Evolutionary conservation across 169 alveolate species (phyloP), one percentile per base, ranked within the genome.

Genomic region (Plasmodium malariae): DNA sequence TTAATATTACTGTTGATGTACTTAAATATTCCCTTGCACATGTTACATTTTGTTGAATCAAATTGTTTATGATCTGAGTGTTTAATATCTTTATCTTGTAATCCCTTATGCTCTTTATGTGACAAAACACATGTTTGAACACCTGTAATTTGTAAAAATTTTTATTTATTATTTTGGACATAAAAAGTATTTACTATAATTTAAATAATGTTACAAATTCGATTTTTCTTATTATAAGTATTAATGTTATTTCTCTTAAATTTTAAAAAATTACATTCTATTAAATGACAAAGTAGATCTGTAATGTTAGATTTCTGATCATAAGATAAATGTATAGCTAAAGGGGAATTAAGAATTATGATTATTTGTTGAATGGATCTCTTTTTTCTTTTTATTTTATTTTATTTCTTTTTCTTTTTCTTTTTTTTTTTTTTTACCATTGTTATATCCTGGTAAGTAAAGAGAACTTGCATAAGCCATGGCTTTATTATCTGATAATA

Each of bases 361-460:
- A n/a, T n/a, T n/a, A n/a, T n/a, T n/a, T n/a, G n/a, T n/a, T n/a
- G n/a, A n/a, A n/a, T n/a, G n/a, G n/a, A n/a, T n/a, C n/a, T n/a
- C n/a, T n/a, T n/a, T n/a, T n/a, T n/a, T n/a, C n/a, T n/a, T n/a
- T n/a, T n/a, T n/a, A n/a, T n/a, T n/a, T n/a, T 21, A 59, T 7
- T 11, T 57, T 57, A 7, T 3, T 0, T 6, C 12, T 57, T 19
- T 62, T 5, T 30, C 12, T 60, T 24, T 51, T 59, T 11, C 14
- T 30, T 9, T 62, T n/a, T 49, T n/a, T 67, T 48, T 71, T 71
- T 34, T 21, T 17, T 59, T 59, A 76, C 88, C 68, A 26, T 76
- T 76, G 36, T 76, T 60, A 45, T 76, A 76, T 60, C 88, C 88
- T 1, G 88, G 88, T 17, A 76, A 32, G 21, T 76, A 76, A 11